Evolutionary conservation across 176 grass and related monocot genomes (phyloP).

Genomic region (Oryza officinalis): DNA sequence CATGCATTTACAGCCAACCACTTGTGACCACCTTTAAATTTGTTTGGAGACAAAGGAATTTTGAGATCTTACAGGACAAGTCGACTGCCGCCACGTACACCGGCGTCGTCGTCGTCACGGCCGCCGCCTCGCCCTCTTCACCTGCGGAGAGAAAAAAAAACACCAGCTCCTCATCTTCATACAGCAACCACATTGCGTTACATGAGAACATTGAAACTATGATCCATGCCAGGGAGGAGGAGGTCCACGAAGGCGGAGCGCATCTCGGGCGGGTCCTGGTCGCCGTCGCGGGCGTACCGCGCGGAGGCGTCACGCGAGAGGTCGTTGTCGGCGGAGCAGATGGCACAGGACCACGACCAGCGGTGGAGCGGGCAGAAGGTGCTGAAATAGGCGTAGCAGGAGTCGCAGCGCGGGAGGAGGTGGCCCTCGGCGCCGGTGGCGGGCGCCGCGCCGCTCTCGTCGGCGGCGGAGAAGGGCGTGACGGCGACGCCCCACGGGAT

Average conservation of each 20-base stretch:
- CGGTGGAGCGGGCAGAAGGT: slow-evolving; percentile 63
- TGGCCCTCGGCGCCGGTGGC: slow-evolving; percentile 51
- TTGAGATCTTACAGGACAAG: slow-evolving; percentile 72
- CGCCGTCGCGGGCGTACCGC: slow-evolving; percentile 51
- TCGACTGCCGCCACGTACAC: slow-evolving; percentile 88
- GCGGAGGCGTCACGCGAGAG: slow-evolving; percentile 46
- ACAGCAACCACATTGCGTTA: slow-evolving; percentile 7
- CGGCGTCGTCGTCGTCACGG: slow-evolving; percentile 46
- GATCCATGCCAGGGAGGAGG: slow-evolving; percentile 46
- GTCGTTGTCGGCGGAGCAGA: slow-evolving; percentile 71
- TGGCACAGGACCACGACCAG: slow-evolving; percentile 81
- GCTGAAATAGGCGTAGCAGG: slow-evolving; percentile 89
- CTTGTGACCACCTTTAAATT: background rate
- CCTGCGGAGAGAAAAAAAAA: slow-evolving; percentile 37
- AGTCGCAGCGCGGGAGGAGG: slow-evolving; percentile 77
- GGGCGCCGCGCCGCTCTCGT: slow-evolving; percentile 59
- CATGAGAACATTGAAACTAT: background rate
- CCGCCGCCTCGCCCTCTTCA: slow-evolving; percentile 49
- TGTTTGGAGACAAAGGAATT: background rate
- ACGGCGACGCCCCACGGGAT: slow-evolving; percentile 83
- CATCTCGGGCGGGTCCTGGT: slow-evolving; percentile 68
- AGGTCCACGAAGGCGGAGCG: slow-evolving; percentile 93
- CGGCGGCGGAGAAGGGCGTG: slow-evolving; percentile 67
- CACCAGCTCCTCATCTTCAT: slow-evolving; percentile 6
- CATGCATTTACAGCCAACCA: background rate